Evolutionary conservation across 331 rosid genomes (phyloP).

Genomic region (Rosa hybrid): DNA sequence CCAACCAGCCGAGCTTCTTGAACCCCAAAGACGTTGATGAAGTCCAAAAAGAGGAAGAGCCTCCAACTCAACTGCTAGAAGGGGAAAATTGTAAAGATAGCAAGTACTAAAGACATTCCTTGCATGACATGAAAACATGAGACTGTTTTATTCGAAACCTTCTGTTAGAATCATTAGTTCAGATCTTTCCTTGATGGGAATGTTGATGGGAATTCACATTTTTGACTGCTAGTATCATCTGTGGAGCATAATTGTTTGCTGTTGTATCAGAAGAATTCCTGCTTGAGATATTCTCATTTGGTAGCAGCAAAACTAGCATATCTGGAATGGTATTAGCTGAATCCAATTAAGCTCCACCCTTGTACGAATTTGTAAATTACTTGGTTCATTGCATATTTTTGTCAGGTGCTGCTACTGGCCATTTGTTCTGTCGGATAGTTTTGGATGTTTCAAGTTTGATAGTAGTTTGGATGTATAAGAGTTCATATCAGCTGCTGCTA

Average conservation of each 20-base stretch:
- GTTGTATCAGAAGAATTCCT: neutral
- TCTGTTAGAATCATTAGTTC: neutral
- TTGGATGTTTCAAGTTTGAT: neutral
- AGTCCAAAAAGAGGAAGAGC: conserved; percentile 24
- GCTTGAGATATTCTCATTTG: neutral
- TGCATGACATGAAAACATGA: neutral
- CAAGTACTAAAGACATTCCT: conserved; percentile 27
- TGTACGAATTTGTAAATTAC: conserved; percentile 1
- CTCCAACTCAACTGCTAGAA: conserved; percentile 20
- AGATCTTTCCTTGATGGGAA: neutral
- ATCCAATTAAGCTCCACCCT: neutral
- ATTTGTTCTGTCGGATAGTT: neutral
- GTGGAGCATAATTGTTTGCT: neutral
- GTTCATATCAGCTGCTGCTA: too few relatives aligned
- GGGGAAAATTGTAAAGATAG: conserved; percentile 9
- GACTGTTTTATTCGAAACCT: neutral
- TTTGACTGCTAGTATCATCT: neutral
- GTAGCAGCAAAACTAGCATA: neutral
- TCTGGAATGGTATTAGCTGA: neutral
- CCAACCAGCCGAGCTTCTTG: conserved; percentile 66
- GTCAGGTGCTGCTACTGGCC: neutral
- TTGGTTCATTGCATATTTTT: neutral
- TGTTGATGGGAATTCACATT: neutral
- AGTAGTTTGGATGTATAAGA: neutral
- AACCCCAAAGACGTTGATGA: conserved; percentile 24